Evolutionary conservation across 2,329 filamentous ascomycete species (phyloP).

Genomic region (Neopestalotiopsis rosae): DNA sequence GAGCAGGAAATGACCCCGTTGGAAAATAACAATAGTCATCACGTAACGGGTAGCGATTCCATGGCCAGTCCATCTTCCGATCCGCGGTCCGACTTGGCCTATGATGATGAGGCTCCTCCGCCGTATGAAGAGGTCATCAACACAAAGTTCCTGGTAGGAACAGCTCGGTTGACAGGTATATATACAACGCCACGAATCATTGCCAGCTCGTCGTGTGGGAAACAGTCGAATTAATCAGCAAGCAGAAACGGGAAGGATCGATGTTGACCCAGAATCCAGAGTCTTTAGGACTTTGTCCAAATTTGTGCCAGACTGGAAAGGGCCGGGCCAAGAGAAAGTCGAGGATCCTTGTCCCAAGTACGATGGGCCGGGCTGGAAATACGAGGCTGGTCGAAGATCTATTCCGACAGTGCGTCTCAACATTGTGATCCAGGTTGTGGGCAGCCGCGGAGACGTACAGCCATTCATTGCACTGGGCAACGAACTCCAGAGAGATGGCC

Average conservation of each 20-base stretch:
- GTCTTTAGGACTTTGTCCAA: not conserved
- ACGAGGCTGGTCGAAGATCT: not conserved
- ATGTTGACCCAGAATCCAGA: conserved; percentile 7
- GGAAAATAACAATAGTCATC: no score
- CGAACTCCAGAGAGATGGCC: conserved; percentile 68
- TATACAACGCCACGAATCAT: not conserved
- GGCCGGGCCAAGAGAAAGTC: not conserved
- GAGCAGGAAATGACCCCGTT: no score
- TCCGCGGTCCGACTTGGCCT: not conserved
- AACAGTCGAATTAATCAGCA: not conserved
- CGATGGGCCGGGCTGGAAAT: not conserved
- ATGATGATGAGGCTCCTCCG: not conserved
- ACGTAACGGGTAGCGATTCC: no score
- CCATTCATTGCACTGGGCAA: conserved; percentile 75
- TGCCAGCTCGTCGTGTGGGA: not conserved
- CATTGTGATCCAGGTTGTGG: conserved; percentile 77
- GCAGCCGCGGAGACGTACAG: conserved; percentile 77
- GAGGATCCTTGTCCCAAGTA: not conserved
- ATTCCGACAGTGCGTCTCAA: conserved; percentile 52
- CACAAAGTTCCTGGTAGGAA: not conserved
- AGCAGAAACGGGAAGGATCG: not conserved
- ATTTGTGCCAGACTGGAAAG: not conserved
- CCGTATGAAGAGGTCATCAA: not conserved
- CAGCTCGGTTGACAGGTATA: not conserved
- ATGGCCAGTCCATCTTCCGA: not conserved